Evolutionary conservation across 2,329 filamentous ascomycete genomes (phyloP).

Genomic region (Graphium sp.): DNA sequence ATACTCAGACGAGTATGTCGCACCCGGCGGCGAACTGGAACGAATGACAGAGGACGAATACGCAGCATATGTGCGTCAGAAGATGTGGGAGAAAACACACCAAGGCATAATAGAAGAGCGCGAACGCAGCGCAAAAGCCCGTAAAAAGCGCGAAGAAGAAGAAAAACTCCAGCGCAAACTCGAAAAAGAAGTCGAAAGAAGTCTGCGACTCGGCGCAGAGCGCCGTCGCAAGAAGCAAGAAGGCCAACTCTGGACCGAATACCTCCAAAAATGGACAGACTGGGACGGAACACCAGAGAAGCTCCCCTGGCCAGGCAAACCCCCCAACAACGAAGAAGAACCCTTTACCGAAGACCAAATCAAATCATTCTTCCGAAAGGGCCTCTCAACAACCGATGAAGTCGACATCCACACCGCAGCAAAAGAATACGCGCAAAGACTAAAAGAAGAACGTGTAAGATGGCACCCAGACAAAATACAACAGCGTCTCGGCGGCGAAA

Average conservation of each 20-base stretch:
- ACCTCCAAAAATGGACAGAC: constrained; percentile 43
- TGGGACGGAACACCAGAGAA: constrained; percentile 26
- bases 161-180: constrained; percentile 32
- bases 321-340: constrained; percentile 26
- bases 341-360: constrained; percentile 45
- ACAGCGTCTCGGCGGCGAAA: constrained; percentile 60
- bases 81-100: constrained; percentile 94
- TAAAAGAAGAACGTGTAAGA: constrained; percentile 75
- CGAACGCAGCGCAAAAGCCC: constrained; percentile 38
- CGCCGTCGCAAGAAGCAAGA: constrained; percentile 37
- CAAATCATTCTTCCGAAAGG: constrained; percentile 48
- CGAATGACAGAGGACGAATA: constrained; percentile 90
- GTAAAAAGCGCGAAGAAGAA: constrained; percentile 30
- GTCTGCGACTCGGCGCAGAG: constrained; percentile 48
- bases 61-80: constrained; percentile 62
- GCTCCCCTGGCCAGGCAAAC: constrained; percentile 56
- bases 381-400: constrained; percentile 20
- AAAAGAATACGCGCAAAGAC: constrained; percentile 24
- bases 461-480: constrained; percentile 99
- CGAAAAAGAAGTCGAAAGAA: constrained; percentile 50
- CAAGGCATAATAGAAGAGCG: constrained; percentile 68
- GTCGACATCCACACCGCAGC: too few relatives aligned
- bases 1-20: constrained; percentile 37
- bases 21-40: constrained; percentile 45
- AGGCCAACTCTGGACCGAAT: constrained; percentile 46